Evolutionary conservation across 495 filamentous ascomycete species (phyloP).

Genomic region (Penicillium macrosclerotiorum): DNA sequence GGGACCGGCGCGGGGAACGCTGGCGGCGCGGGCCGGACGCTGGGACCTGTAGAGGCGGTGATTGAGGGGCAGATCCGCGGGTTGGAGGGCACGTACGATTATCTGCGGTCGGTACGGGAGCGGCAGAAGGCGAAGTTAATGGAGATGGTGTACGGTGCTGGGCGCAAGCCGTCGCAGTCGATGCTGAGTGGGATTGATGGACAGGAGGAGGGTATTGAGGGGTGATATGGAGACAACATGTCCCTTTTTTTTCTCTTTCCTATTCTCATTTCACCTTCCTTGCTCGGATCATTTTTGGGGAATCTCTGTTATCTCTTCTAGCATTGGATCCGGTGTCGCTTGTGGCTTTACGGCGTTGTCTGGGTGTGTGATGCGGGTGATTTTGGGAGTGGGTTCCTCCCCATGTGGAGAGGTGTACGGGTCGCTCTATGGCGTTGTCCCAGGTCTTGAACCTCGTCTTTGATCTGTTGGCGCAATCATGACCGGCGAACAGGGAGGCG

Average conservation of each 20-base stretch:
- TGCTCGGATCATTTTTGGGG: background rate
- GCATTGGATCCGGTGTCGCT: constrained; percentile 7
- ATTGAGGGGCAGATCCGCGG: constrained; percentile 84
- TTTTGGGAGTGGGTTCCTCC: too few species aligned
- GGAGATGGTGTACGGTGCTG: constrained; percentile 72
- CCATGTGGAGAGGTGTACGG: background rate
- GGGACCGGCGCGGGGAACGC: constrained; percentile 32
- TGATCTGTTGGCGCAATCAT: constrained; percentile 5
- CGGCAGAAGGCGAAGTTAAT: constrained; percentile 79
- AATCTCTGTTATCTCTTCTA: constrained; percentile 1
- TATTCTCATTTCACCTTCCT: background rate
- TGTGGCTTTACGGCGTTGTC: background rate
- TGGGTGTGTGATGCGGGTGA: too few species aligned
- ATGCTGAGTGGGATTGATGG: constrained; percentile 26
- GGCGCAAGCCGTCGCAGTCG: constrained; percentile 32
- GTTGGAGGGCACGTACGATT: constrained; percentile 71
- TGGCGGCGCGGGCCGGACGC: constrained; percentile 45
- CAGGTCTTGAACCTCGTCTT: background rate
- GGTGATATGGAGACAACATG: too few species aligned
- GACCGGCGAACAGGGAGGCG: background rate
- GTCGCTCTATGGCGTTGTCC: constrained; percentile 1
- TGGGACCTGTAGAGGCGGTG: constrained; percentile 50
- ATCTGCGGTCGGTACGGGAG: constrained; percentile 68
- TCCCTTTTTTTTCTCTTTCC: background rate
- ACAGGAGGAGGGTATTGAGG: constrained; percentile 13